Conservation (phyloP, 805 yeast species). For the Pichia deserticola region DNA sequence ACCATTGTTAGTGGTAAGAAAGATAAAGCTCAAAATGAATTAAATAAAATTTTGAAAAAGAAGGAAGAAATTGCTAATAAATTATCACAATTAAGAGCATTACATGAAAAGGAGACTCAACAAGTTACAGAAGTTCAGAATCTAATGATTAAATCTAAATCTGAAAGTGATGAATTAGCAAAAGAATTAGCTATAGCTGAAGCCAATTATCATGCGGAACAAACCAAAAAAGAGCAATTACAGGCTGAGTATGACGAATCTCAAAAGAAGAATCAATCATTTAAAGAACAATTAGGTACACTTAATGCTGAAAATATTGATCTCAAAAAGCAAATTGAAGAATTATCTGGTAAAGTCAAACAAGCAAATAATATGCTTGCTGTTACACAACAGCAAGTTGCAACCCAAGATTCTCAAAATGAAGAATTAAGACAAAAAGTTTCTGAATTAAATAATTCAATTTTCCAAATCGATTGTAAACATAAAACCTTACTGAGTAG, state of each 20-base stretch:
- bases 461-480: conserved; percentile 22
- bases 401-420: conserved; percentile 44
- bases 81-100: conserved; percentile 53
- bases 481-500: conserved; percentile 18
- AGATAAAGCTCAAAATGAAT: conserved; percentile 67
- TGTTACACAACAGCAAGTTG: conserved; percentile 64
- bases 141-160: conserved; percentile 47
- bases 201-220: conserved; percentile 67
- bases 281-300: conserved; percentile 62
- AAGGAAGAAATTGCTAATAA: conserved; percentile 71
- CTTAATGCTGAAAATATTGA: conserved; percentile 61
- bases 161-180: conserved; percentile 61
- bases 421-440: conserved; percentile 28
- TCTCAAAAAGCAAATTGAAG: conserved; percentile 48
- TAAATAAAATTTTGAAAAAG: conserved; percentile 55
- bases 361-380: conserved; percentile 57
- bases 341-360: conserved; percentile 45
- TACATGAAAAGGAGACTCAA: conserved; percentile 72
- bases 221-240: conserved; percentile 53
- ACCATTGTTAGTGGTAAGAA: conserved; percentile 63
- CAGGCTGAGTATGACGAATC: conserved; percentile 55
- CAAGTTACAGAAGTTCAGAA: conserved; percentile 69
- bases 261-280: conserved; percentile 56
- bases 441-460: conserved; percentile 18
- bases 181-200: conserved; percentile 71